Evolutionary conservation across 257 asterid species (phyloP), one percentile per base, ranked within the genome.

Genomic region (Coffea canephora): DNA sequence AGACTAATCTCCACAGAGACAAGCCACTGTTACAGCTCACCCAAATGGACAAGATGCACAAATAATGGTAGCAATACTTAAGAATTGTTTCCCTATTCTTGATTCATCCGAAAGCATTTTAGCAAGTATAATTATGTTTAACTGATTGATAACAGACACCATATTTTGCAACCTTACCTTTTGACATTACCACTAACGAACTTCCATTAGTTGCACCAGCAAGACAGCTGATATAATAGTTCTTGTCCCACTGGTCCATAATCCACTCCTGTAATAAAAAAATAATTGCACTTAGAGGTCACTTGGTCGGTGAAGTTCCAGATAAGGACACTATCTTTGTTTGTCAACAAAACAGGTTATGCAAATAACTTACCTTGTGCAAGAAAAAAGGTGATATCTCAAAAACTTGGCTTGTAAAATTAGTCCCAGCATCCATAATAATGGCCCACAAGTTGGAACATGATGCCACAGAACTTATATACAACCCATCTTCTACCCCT

Each of bases 201-300:
- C 85, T 85, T 79, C 88, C 90, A 79, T 83, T 87, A 45, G 54
- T 55, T 43, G 89, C 84, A 57, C 90, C 90, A 48, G 90, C 90
- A 81, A 87, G 85, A 25, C 86, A 83, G 78, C 86, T 87, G 55
- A 87, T 87, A 64, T 83, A 87, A 55, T 80, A 85, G 79, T 82
- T 87, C 84, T 85, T 87, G 77, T 87, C 90, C 90, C 90, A 87
- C 12, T 87, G 88, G 64, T 87, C 88, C 87, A 87, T 84, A 34
- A 87, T 84, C 90, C 90, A 87, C 74, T 87, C 90, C 90, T 87
- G 43, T 39, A 39, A 4, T 39, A 39, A 39, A 39, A 39, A 39
- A 39, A 81, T 27, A 81, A 31, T 77, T 48, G 78, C 77, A 75
- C 69, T 69, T 57, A 2, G 13, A 72, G 67, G 73, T 57, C 45